Evolutionary conservation across 768 basidiomycete species (phyloP), one percentile per base, ranked within the genome.

Genomic region (Xerocomellus intermedius): DNA sequence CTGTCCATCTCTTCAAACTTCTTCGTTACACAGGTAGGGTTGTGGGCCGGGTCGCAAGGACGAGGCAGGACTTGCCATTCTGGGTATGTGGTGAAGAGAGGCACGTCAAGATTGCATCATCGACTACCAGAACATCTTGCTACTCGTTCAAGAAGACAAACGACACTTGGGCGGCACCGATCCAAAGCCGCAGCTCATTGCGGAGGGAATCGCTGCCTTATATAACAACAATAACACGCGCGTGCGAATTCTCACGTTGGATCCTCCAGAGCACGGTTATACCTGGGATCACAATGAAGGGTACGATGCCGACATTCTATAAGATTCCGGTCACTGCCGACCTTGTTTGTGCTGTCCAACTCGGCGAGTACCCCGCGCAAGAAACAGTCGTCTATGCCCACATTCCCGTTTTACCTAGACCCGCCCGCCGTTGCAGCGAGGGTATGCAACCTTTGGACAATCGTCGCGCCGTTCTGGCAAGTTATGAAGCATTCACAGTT

Each of bases 71-170:
- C 21, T 1, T 33, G 2, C 17, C n/a, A n/a, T n/a, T n/a, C n/a
- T n/a, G n/a, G n/a, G n/a, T n/a, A n/a, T n/a, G n/a, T n/a, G n/a
- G n/a, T n/a, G n/a, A n/a, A 8, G 2, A 13, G 2, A 49, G n/a
- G 38, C 19, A 39, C 5, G 13, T 28, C 28, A 39, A 22, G 13
- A 41, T 0, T 50, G 48, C 30, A 30, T 50, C 8, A 4, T 50
- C 4, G 28, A 50, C 30, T 2, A 4, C 4, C 2, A 16, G 13
- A 4, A 16, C 3, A 48, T 37, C 13, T 4, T 41, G 17, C 48
- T 50, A 6, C 48, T 50, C 4, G 50, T 50, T 12, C 41, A 42
- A 17, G 50, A 50, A 35, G 50, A 50, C 22, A 50, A 50, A n/a
- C 32, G 22, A 8, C 39, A 50, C 7, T 8, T 35, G 24, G 24